Evolutionary conservation across 495 filamentous ascomycete species (phyloP).

Genomic region (Penicillium longicatenatum): DNA sequence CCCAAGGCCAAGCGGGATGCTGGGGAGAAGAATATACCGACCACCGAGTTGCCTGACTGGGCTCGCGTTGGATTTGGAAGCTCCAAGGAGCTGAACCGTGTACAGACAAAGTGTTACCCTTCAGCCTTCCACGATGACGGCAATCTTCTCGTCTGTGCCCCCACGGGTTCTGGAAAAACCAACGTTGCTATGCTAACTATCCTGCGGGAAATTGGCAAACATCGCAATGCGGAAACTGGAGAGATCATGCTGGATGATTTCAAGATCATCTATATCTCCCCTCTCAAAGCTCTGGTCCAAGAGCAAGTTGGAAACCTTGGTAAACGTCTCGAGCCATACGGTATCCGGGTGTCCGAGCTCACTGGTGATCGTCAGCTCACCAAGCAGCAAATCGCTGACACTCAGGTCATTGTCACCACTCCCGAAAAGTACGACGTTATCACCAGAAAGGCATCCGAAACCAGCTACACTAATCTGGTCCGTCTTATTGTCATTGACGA

Average conservation of each 20-base stretch:
- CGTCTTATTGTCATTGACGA: slow-evolving; percentile 96
- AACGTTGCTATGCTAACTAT: slow-evolving; percentile 99
- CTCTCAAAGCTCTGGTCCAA: slow-evolving; percentile 94
- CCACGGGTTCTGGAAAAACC: slow-evolving; percentile 96
- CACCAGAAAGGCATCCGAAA: slow-evolving; percentile 94
- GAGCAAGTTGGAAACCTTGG: slow-evolving; percentile 98
- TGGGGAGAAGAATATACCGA: slow-evolving; percentile 75
- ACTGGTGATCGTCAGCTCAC: slow-evolving; percentile 98
- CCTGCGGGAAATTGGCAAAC: slow-evolving; percentile 93
- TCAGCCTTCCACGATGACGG: slow-evolving; percentile 92
- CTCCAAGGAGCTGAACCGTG: slow-evolving; percentile 82
- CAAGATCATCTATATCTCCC: slow-evolving; percentile 97
- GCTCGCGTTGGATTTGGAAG: slow-evolving; percentile 81
- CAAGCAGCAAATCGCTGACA: slow-evolving; percentile 97
- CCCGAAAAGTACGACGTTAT: slow-evolving; percentile 99
- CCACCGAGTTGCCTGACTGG: slow-evolving; percentile 91
- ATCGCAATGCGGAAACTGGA: slow-evolving; percentile 81
- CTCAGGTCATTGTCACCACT: slow-evolving; percentile 97
- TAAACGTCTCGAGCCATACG: slow-evolving; percentile 83
- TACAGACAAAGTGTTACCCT: slow-evolving; percentile 91
- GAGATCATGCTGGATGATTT: slow-evolving; percentile 94
- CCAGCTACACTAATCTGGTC: slow-evolving; percentile 95
- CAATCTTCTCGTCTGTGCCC: slow-evolving; percentile 96
- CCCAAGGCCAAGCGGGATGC: slow-evolving; percentile 82
- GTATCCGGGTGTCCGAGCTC: slow-evolving; percentile 88